Base-by-base conservation (phyloP, 2,329 filamentous ascomycete genomes). In the Aureobasidium sp. region DNA sequence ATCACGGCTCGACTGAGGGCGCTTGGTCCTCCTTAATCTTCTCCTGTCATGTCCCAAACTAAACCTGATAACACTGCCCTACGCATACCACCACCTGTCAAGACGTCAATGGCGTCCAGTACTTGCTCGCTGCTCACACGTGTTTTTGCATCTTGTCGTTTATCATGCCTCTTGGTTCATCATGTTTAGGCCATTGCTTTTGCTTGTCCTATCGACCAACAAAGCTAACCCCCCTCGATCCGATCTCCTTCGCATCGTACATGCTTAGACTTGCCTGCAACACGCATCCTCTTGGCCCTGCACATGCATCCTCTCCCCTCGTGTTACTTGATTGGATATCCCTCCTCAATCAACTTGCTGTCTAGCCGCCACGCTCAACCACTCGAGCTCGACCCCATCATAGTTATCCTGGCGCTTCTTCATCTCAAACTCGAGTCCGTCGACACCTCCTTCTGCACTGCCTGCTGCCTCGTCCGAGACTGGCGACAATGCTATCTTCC, bases 21-120 rank as follows among this genome's bases (percentile, higher is more conserved):
- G 51, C 51, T 31, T 33, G 38, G 51, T 55, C 51, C 51, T 55
- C 51, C 51, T 55, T 55, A 55, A 55, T 55, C 51, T 55, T 55
- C 23, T 55, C 51, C 51, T 55, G 51, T 55, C 51, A 40, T 53
- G 49, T 21, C 35, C 51, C 43, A 25, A 33, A 23, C 23, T 23
- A 7, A 53, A 42, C 23, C 19, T 25, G 35, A 27, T 37, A 50
- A 31, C 25, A 46, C 40, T 49, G 45, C 45, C 45, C 45, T 49
- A 49, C n/a, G n/a, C n/a, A n/a, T n/a, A n/a, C 45, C 27, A 40
- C 8, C 17, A 23, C 21, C 29, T 19, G 15, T 40, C 33, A 27
- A 53, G 21, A 37, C 47, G 31, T 37, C 47, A 50, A 35, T 25
- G 7, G 8, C 25, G 21, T 19, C 21, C 21, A 40, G 13, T 35